These are phyloP conservation scores for Lenwebbia sp. DNA, from an alignment of 345 rosid species.

Conservation along the genomic window DNA sequence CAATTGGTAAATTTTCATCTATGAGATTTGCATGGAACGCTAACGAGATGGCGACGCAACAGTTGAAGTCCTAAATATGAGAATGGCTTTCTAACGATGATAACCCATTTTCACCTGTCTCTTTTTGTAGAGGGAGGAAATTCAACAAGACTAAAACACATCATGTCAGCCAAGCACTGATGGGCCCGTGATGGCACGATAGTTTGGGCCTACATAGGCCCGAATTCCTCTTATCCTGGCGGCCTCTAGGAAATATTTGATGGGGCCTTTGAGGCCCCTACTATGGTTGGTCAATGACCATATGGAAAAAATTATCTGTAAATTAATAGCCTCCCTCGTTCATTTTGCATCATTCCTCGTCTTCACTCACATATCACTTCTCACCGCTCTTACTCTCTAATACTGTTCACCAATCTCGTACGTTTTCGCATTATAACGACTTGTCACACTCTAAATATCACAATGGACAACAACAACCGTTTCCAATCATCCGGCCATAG, in stretches of 20 bases:
- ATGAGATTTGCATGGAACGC: background rate
- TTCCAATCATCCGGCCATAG: background rate
- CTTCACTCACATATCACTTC: background rate
- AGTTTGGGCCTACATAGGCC: too few relatives aligned
- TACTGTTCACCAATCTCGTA: background rate
- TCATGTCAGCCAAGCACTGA: too few relatives aligned
- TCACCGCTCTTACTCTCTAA: background rate
- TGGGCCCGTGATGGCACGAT: too few relatives aligned
- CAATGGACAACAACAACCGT: background rate
- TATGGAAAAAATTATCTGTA: background rate
- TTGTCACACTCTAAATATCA: background rate
- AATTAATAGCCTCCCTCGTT: background rate
- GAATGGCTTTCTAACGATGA: background rate
- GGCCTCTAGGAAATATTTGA: too few relatives aligned
- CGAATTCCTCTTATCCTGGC: too few relatives aligned
- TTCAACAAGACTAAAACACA: background rate
- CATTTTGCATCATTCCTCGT: background rate
- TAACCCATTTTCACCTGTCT: background rate
- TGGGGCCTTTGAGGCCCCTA: too few relatives aligned
- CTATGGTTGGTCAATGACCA: background rate
- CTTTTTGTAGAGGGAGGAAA: background rate
- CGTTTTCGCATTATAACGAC: background rate
- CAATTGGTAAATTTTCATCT: background rate
- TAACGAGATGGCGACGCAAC: background rate
- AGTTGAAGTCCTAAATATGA: background rate